These are phyloP conservation scores for Talaromyces borbonicus DNA, from an alignment of 495 filamentous ascomycete species.

Conservation along the genomic window DNA sequence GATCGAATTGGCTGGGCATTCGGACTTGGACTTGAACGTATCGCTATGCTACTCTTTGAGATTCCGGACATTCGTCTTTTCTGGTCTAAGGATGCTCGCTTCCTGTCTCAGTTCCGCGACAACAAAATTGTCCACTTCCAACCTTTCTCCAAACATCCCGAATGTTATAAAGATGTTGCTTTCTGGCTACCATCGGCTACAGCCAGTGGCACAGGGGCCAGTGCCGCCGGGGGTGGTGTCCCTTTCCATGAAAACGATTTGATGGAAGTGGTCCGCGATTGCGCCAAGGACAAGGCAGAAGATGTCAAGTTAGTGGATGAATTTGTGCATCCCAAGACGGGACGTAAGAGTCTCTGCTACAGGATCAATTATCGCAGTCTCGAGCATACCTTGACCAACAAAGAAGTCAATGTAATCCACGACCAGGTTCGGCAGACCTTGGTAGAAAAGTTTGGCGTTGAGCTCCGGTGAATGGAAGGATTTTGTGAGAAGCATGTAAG, in stretches of 20 bases:
- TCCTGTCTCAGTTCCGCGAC: conserved; percentile 70
- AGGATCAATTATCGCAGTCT: conserved; percentile 84
- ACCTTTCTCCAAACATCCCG: conserved; percentile 83
- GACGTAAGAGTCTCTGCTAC: conserved; percentile 78
- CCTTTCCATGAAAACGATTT: conserved; percentile 89
- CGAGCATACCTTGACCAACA: conserved; percentile 77
- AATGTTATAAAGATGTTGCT: conserved; percentile 80
- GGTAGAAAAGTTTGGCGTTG: conserved; percentile 62
- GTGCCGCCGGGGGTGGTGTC: conserved; percentile 42
- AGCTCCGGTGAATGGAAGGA: conserved; percentile 51
- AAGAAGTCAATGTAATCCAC: conserved; percentile 69
- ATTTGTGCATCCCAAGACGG: conserved; percentile 83
- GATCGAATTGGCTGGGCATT: conserved; percentile 88
- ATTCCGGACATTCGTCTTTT: conserved; percentile 97
- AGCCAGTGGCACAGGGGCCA: conserved; percentile 25
- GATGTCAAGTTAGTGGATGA: conserved; percentile 75
- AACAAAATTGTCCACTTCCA: conserved; percentile 59
- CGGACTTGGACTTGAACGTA: conserved; percentile 82
- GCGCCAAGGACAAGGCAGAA: conserved; percentile 75
- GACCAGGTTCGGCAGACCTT: conserved; percentile 49
- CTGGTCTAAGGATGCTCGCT: conserved; percentile 79
- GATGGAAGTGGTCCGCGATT: conserved; percentile 82
- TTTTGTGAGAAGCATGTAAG: too few relatives aligned
- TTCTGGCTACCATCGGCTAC: conserved; percentile 69
- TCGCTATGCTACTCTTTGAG: conserved; percentile 92